Base-by-base conservation (phyloP, 768 basidiomycete species). In the Austroboletus festivus region DNA sequence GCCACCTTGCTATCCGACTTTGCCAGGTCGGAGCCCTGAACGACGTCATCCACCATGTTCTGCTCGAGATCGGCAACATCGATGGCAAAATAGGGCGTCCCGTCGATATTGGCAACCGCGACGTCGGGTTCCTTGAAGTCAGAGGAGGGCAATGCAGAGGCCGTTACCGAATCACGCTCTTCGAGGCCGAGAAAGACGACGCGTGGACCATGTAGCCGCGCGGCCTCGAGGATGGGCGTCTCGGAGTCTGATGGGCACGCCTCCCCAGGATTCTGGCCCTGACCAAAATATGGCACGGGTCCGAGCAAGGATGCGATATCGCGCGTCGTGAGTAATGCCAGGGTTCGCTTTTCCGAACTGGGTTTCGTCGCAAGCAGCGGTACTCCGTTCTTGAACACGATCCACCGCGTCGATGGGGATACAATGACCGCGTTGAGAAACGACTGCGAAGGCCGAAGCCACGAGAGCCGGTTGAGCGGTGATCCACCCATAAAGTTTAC, bases 51-150 rank as follows among this genome's bases (percentile, higher is more conserved):
- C 28, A 85, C 62, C 28, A 68, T 56, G 50, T 69, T 53, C 38
- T 82, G 46, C 5, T 73, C 73, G 19, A 79, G 64, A 46, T 81
- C 75, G 21, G 74, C 75, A 2, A 91, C 71, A 61, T 96, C 93
- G 51, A 96, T 54, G 0, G 92, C 76, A 63, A 96, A 97, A 65
- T 86, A 94, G 0, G 91, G 83, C 2, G 77, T 83, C n/a, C 94
- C 95, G 24, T 85, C 68, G 21, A 93, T 70, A 40, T 85, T 80
- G 42, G 73, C 70, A 3, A 82, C 67, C 1, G 81, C 76, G 16
- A 64, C 58, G 44, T 79, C 73, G 0, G 85, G 77, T 51, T 78
- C 72, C 48, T 73, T 77, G 42, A 86, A 83, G 39, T 86, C 82
- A 3, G 82, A 78, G 0, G 85, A 83, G 10, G 84, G 81, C 3